Percentiles rank a stretch among this genome's conserved stretches.
Conservation (phyloP, 176 grass and related monocot species). For the Leersia perrieri region DNA sequence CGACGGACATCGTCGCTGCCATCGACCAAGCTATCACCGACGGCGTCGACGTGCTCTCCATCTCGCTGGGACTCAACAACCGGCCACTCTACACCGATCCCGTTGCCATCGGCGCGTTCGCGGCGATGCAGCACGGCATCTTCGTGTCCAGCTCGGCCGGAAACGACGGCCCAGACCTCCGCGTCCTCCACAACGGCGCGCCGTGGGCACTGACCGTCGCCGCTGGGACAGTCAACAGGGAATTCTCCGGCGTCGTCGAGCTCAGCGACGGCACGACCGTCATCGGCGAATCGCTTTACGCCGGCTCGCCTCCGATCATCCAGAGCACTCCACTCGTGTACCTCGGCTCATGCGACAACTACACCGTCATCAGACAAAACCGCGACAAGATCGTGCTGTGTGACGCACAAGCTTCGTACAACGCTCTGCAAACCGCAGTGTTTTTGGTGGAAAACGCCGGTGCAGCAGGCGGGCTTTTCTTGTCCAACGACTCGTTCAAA, state of each 20-base stretch:
- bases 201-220: constrained; percentile 44
- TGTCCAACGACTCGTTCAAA: constrained; percentile 20
- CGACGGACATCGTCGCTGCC: constrained; percentile 20
- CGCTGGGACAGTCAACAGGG: constrained; percentile 24
- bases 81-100: constrained; percentile 21
- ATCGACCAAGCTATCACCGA: constrained; percentile 33
- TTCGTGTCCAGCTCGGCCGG: constrained; percentile 19
- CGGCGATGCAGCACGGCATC: constrained; percentile 16
- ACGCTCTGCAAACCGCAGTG: background rate
- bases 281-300: constrained; percentile 24
- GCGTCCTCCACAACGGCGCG: constrained; percentile 23
- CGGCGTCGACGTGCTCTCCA: constrained; percentile 47
- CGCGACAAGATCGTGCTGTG: constrained; percentile 29
- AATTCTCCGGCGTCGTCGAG: constrained; percentile 1
- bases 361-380: background rate
- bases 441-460: background rate
- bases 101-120: constrained; percentile 14
- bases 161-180: background rate
- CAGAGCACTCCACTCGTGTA: constrained; percentile 16
- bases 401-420: background rate
- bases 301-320: background rate
- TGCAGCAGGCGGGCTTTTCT: constrained; percentile 28
- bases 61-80: constrained; percentile 25
- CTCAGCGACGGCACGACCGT: constrained; percentile 17
- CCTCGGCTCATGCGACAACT: background rate